phyloP scores from a whole-genome alignment of 805 yeast genomes.

The Starmera dryadoides region DNA sequence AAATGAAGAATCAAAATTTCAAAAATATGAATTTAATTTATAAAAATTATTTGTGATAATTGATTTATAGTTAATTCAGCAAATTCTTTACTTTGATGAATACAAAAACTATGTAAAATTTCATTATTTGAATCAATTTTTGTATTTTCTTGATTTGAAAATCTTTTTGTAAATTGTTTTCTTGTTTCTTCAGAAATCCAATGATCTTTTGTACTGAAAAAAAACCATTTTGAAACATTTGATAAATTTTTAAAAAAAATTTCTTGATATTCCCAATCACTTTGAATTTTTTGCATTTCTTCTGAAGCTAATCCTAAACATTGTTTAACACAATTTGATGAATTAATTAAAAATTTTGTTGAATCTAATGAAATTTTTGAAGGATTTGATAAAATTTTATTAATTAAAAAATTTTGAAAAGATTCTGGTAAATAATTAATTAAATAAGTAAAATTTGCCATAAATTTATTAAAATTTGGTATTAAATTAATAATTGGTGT shows the following conservation, averaged over 20 bases:
- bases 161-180: conserved; percentile 30
- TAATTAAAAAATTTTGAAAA: conserved; percentile 14
- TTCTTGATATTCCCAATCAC: conserved; percentile 45
- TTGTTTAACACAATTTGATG: conserved; percentile 42
- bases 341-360: conserved; percentile 33
- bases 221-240: conserved; percentile 38
- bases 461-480: conserved; percentile 21
- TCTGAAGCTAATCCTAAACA: conserved; percentile 49
- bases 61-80: conserved; percentile 32
- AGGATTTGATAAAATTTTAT: conserved; percentile 21
- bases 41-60: not conserved
- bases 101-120: conserved; percentile 56
- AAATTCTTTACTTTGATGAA: conserved; percentile 40
- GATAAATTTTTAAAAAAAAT: conserved; percentile 30
- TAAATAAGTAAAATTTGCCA: conserved; percentile 21
- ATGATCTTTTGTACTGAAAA: conserved; percentile 53
- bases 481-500: conserved; percentile 17
- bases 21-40: conserved; percentile 18
- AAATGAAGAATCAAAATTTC: conserved; percentile 15
- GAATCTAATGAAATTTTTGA: conserved; percentile 30
- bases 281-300: conserved; percentile 47
- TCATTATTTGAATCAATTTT: conserved; percentile 24
- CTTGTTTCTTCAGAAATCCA: conserved; percentile 57
- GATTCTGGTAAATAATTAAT: conserved; percentile 22
- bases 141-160: conserved; percentile 23